A percentile compares a stretch with the other conserved stretches of the same genome.
Conservation (phyloP, 2,329 filamentous ascomycete species). For the Alternaria sp. region DNA sequence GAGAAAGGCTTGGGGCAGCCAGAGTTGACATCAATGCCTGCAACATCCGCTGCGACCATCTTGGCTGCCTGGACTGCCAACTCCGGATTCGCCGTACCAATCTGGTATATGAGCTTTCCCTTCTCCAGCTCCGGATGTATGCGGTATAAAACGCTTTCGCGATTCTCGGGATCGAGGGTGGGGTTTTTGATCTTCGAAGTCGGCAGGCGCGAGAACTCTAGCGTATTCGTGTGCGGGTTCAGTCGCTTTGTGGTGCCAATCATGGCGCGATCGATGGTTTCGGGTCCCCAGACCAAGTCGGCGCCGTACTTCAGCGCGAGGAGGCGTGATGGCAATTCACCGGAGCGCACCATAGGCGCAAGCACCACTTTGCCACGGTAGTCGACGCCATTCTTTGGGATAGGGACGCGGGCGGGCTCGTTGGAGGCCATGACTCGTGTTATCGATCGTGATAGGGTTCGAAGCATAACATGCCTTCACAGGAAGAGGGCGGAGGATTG, state of each 20-base stretch:
- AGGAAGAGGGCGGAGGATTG: not conserved
- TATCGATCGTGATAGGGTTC: slow-evolving; percentile 35
- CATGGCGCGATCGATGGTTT: slow-evolving; percentile 90
- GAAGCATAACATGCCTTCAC: slow-evolving; percentile 49
- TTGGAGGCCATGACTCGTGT: slow-evolving; percentile 40
- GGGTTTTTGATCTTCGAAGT: slow-evolving; percentile 72
- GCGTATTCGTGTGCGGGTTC: slow-evolving; percentile 76
- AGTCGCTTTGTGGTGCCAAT: slow-evolving; percentile 82
- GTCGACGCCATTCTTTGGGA: slow-evolving; percentile 87
- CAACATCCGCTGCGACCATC: slow-evolving; percentile 84
- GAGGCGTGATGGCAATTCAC: slow-evolving; percentile 88
- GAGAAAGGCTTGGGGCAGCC: slow-evolving; percentile 99
- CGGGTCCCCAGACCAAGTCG: slow-evolving; percentile 96
- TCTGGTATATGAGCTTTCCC: slow-evolving; percentile 82
- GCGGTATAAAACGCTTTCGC: slow-evolving; percentile 77
- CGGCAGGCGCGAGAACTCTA: slow-evolving; percentile 82
- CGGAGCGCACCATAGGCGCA: slow-evolving; percentile 97
- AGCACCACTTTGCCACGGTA: slow-evolving; percentile 94
- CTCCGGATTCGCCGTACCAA: slow-evolving; percentile 84
- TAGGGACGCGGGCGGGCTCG: slow-evolving; percentile 69
- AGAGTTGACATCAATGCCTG: slow-evolving; percentile 95
- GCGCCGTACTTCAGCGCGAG: slow-evolving; percentile 93
- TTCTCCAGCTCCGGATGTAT: slow-evolving; percentile 80
- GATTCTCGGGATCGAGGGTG: slow-evolving; percentile 59
- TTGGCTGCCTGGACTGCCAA: slow-evolving; percentile 83